phyloP scores from a whole-genome alignment of 805 yeast species.

The Candida anglica region DNA sequence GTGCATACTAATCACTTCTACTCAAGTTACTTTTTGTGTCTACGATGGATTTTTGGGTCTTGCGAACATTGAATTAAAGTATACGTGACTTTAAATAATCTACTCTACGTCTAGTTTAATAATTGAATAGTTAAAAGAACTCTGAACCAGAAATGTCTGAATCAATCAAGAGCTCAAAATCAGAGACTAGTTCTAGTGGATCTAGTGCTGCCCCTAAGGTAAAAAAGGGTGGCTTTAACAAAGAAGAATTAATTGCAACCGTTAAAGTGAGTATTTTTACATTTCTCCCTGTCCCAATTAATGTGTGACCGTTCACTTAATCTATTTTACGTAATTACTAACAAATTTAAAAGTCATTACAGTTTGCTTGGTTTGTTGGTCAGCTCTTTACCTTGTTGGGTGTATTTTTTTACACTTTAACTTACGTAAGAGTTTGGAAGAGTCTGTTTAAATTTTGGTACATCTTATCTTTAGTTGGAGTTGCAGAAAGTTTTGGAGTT shows the following conservation, averaged over 20 bases:
- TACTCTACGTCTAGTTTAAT: not conserved
- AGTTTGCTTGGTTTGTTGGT: slow-evolving; percentile 73
- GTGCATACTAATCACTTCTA: too few species aligned
- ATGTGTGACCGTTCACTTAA: too few species aligned
- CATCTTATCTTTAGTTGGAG: slow-evolving; percentile 57
- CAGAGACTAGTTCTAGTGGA: not conserved
- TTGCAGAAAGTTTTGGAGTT: slow-evolving; percentile 70
- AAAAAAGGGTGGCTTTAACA: slow-evolving; percentile 7
- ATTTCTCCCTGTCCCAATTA: too few species aligned
- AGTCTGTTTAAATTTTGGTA: slow-evolving; percentile 39
- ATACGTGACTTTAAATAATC: not conserved
- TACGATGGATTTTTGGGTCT: too few species aligned
- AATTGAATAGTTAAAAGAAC: not conserved
- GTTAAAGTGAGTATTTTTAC: slow-evolving; percentile 14
- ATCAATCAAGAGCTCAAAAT: slow-evolving; percentile 1
- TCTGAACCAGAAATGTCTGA: slow-evolving; percentile 1
- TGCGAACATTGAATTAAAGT: too few species aligned
- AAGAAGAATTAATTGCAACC: slow-evolving; percentile 14
- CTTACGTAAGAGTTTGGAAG: slow-evolving; percentile 22
- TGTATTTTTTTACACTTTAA: slow-evolving; percentile 25
- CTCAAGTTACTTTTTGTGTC: too few species aligned
- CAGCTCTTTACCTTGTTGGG: slow-evolving; percentile 33
- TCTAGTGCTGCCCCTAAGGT: not conserved
- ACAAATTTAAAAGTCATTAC: slow-evolving; percentile 38
- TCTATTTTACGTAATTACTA: too few species aligned